Base-by-base conservation (phyloP, 441 rosid species). In the Erodium moschatum region DNA sequence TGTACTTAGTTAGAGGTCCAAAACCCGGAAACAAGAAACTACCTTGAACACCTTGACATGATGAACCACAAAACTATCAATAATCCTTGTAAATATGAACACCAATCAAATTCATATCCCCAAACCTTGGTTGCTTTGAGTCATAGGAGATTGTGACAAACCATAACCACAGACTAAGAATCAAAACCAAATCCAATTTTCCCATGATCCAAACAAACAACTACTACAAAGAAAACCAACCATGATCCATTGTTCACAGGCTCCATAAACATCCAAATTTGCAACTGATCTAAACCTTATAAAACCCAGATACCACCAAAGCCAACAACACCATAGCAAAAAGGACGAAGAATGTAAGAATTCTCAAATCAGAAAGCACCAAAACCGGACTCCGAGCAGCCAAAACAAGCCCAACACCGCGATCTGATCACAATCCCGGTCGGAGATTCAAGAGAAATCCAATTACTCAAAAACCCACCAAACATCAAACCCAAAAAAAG, bases 121-220 rank as follows among this genome's bases (percentile, higher is more conserved):
- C n/a, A n/a, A n/a, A n/a, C n/a, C n/a, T n/a, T n/a, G n/a, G n/a
- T n/a, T n/a, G n/a, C n/a, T n/a, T 24, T 13, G 58, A 50, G 58
- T 50, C 16, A 50, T 19, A 50, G 13, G 58, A 50, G 18, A 50
- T 50, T 50, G 19, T 50, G 58, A n/a, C n/a, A 50, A 50, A n/a
- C 58, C 18, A 24, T 15, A 50, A 15, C 16, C 16, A 50, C 58
- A 50, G 13, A n/a, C 4, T 3, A n/a, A 50, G 4, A 50, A 5
- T 15, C 58, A 50, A 24, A 24, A 24, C 2, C 27, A 24, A 24
- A 24, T 24, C 27, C 27, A 24, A 24, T 24, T 24, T 50, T 50
- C 58, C n/a, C 58, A 50, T 50, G 18, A 50, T 50, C 58, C 58
- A 50, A 50, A 50, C 58, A 50, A 50, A 48, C 56, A 48, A 44